Evolutionary conservation across 2,329 filamentous ascomycete genomes (phyloP).

Genomic region (Phaeophleospora eucalypticola): DNA sequence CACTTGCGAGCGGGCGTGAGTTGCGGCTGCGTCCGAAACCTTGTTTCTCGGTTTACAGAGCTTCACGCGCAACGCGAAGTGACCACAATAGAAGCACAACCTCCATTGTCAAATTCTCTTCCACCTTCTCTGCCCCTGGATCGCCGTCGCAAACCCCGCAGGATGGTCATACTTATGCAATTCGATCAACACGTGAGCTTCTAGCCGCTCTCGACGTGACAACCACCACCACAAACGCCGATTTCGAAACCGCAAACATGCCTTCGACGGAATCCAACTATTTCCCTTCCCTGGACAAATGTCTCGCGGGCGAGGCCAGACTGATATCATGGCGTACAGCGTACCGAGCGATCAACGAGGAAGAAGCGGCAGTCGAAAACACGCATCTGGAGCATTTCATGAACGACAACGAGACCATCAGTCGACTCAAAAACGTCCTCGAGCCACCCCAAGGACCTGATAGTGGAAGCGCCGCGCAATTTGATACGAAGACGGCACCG

Average conservation of each 20-base stretch:
- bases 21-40: no score
- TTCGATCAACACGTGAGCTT: background rate
- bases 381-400: constrained; percentile 62
- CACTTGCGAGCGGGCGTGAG: no score
- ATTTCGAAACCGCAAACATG: constrained; percentile 10
- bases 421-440: constrained; percentile 65
- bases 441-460: constrained; percentile 63
- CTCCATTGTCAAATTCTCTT: background rate
- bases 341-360: constrained; percentile 52
- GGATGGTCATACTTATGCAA: background rate
- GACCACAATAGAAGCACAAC: background rate
- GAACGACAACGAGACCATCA: constrained; percentile 62
- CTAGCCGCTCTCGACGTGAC: background rate
- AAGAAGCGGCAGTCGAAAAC: constrained; percentile 50
- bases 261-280: constrained; percentile 44
- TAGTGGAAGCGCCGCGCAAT: constrained; percentile 48
- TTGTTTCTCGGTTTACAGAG: no score
- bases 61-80: background rate
- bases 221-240: background rate
- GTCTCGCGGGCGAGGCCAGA: constrained; percentile 73
- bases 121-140: background rate
- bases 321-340: constrained; percentile 65
- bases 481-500: constrained; percentile 80
- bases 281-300: constrained; percentile 80
- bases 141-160: background rate